Percentiles rank a stretch among this genome's conserved stretches.
Conservation (phyloP, 768 basidiomycete genomes). For the Hydnum rufescens region DNA sequence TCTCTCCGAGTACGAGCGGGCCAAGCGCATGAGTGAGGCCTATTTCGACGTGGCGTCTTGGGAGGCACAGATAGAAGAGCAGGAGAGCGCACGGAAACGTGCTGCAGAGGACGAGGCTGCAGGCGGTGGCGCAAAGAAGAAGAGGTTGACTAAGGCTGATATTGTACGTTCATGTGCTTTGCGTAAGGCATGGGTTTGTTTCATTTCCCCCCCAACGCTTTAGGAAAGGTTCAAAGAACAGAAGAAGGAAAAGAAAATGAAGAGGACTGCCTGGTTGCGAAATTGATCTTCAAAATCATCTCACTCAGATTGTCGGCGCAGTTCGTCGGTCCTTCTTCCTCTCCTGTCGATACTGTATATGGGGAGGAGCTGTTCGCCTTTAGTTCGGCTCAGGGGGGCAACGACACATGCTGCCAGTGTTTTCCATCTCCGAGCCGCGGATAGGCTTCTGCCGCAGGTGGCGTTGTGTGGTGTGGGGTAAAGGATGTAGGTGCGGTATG, state of each 20-base stretch:
- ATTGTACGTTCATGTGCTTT: conserved; percentile 31
- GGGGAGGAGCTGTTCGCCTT: too few relatives aligned
- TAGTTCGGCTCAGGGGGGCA: too few relatives aligned
- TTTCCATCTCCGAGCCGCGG: too few relatives aligned
- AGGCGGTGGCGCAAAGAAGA: conserved; percentile 46
- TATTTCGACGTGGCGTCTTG: conserved; percentile 73
- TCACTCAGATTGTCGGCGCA: too few relatives aligned
- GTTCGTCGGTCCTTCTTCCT: too few relatives aligned
- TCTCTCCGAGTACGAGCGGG: conserved; percentile 61
- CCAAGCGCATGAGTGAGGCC: conserved; percentile 70
- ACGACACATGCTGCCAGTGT: too few relatives aligned
- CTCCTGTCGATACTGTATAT: too few relatives aligned
- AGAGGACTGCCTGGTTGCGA: conserved; percentile 75
- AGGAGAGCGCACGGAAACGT: conserved; percentile 11
- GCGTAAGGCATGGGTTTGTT: background rate
- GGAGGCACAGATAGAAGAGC: conserved; percentile 46
- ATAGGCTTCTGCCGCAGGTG: too few relatives aligned
- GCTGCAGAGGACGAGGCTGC: conserved; percentile 24
- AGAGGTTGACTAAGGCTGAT: conserved; percentile 65
- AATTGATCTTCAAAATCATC: conserved; percentile 29
- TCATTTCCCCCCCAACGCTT: conserved; percentile 6
- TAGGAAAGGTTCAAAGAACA: conserved; percentile 74
- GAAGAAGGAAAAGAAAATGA: conserved; percentile 64
- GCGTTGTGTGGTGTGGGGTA: too few relatives aligned
- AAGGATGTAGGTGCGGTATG: too few relatives aligned